Conservation (phyloP, 1,139 yeast species). For the Kodamaea anthophila region DNA sequence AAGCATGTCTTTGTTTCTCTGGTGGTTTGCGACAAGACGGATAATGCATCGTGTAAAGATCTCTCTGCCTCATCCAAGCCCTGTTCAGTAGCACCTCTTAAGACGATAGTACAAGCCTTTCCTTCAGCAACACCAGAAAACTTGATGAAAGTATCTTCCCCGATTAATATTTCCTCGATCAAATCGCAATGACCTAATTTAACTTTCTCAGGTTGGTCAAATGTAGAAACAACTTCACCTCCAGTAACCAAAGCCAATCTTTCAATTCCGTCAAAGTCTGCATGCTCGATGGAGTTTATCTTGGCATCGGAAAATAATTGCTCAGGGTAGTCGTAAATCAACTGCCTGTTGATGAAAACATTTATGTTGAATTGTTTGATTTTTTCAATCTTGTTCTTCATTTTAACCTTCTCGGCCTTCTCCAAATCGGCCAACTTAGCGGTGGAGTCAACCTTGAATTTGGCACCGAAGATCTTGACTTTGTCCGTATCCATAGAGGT, state of each 20-base stretch:
- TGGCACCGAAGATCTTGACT: constrained; percentile 96
- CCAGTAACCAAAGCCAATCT: constrained; percentile 95
- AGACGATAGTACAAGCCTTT: constrained; percentile 92
- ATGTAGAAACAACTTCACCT: constrained; percentile 96
- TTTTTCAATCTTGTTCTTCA: constrained; percentile 85
- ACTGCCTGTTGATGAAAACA: constrained; percentile 90
- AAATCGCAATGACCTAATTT: constrained; percentile 82
- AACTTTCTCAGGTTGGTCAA: constrained; percentile 84
- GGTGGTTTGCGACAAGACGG: constrained; percentile 93
- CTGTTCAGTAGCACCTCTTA: constrained; percentile 96
- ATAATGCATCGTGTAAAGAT: constrained; percentile 92
- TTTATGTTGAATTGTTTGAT: constrained; percentile 78
- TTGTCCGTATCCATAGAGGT: constrained; percentile 97
- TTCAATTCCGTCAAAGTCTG: constrained; percentile 97
- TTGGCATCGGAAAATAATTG: constrained; percentile 84
- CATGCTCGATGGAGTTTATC: constrained; percentile 93
- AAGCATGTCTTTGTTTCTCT: constrained; percentile 89
- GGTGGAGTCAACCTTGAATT: constrained; percentile 93
- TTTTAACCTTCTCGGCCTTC: constrained; percentile 89
- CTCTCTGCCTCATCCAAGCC: constrained; percentile 96
- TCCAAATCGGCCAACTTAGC: constrained; percentile 92
- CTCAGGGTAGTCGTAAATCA: constrained; percentile 97
- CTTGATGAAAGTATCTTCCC: constrained; percentile 81
- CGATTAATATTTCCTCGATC: constrained; percentile 88
- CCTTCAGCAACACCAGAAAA: constrained; percentile 95